A percentile compares a stretch with the other conserved stretches of the same genome.
Evolutionary conservation across 805 yeast species (phyloP).

Genomic region (Kodamaea neixiangensis): DNA sequence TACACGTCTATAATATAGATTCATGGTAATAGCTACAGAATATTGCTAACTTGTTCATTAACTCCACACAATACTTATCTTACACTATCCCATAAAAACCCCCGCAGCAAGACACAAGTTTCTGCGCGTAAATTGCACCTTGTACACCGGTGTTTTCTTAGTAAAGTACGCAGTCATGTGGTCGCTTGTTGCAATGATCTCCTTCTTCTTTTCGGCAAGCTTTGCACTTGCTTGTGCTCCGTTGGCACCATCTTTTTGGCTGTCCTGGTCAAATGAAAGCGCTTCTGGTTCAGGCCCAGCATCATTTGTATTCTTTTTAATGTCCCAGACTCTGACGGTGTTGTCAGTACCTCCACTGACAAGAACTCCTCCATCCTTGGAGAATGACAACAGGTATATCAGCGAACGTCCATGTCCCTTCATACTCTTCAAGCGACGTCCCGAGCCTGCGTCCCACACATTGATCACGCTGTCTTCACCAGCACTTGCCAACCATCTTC

Average conservation of each 20-base stretch:
- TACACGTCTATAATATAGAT: no score
- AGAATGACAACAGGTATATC: conserved; percentile 80
- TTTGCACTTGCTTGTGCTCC: conserved; percentile 5
- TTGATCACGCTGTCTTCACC: conserved; percentile 89
- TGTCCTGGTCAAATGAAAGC: conserved; percentile 33
- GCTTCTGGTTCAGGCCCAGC: conserved; percentile 78
- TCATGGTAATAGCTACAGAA: no score
- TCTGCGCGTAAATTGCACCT: conserved; percentile 87
- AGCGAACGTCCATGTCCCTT: conserved; percentile 91
- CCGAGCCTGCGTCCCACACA: conserved; percentile 93
- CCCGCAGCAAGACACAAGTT: conserved; percentile 94
- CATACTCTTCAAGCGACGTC: conserved; percentile 86
- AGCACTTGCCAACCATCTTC: conserved; percentile 93
- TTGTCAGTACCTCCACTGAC: conserved; percentile 93
- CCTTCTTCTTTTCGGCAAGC: conserved; percentile 56
- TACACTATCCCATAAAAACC: conserved; percentile 50
- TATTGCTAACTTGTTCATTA: no score
- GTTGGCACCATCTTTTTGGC: conserved; percentile 13
- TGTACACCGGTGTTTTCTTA: conserved; percentile 90
- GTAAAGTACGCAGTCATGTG: conserved; percentile 94
- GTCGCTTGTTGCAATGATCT: conserved; percentile 80
- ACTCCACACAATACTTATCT: conserved; percentile 3
- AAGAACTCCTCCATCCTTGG: conserved; percentile 83
- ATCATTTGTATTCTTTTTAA: conserved; percentile 80
- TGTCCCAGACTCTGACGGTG: conserved; percentile 95